These are phyloP conservation scores for Tylopilus plumbeoviolaceoides DNA, from an alignment of 768 basidiomycete genomes.

Conservation along the genomic window DNA sequence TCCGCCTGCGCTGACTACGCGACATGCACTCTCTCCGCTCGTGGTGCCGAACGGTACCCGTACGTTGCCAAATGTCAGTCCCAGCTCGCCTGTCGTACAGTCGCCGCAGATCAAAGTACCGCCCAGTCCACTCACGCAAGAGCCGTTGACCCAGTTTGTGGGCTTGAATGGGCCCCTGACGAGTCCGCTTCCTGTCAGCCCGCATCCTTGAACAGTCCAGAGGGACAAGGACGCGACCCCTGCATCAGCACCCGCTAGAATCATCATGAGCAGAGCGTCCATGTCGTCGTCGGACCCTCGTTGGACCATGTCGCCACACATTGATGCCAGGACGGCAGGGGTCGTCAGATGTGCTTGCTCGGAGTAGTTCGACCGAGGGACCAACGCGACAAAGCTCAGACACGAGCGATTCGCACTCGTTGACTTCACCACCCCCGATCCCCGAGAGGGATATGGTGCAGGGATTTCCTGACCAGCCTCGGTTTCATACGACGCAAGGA, in stretches of 20 bases:
- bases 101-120: slow-evolving; percentile 34
- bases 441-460: slow-evolving; percentile 46
- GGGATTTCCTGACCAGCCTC: slow-evolving; percentile 55
- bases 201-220: slow-evolving; percentile 6
- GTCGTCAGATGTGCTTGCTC: slow-evolving; percentile 19
- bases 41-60: slow-evolving; percentile 4
- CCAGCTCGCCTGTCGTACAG: slow-evolving; percentile 23
- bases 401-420: slow-evolving; percentile 31
- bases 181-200: slow-evolving; percentile 12
- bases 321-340: slow-evolving; percentile 10
- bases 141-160: slow-evolving; percentile 12
- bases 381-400: slow-evolving; percentile 21
- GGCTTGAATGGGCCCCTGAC: too few species aligned
- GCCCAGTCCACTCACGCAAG: slow-evolving; percentile 36
- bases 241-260: not conserved
- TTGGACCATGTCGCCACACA: slow-evolving; percentile 9
- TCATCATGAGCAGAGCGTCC: slow-evolving; percentile 10
- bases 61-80: not conserved
- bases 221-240: slow-evolving; percentile 24
- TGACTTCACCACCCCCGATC: slow-evolving; percentile 40
- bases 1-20: slow-evolving; percentile 22
- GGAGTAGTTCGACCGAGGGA: slow-evolving; percentile 19
- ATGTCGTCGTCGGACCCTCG: slow-evolving; percentile 8
- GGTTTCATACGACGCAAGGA: slow-evolving; percentile 53
- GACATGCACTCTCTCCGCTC: slow-evolving; percentile 18